Evolutionary conservation across 768 basidiomycete species (phyloP).

Genomic region (Boletellus emodensis): DNA sequence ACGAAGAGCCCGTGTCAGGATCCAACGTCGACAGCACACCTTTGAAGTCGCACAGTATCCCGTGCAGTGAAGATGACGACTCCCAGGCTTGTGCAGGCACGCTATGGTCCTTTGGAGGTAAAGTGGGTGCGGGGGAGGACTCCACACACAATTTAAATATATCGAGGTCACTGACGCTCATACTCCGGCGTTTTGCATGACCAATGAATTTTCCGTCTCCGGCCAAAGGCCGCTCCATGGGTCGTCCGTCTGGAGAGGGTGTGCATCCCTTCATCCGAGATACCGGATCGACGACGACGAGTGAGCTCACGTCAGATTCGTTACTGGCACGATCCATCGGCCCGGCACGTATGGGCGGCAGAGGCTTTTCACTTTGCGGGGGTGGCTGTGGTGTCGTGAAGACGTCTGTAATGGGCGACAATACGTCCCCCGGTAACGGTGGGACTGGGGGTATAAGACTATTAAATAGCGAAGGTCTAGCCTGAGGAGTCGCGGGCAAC

Average conservation of each 20-base stretch:
- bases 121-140: slow-evolving; percentile 35
- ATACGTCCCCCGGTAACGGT: slow-evolving; percentile 44
- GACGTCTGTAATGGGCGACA: slow-evolving; percentile 50
- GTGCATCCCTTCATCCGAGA: slow-evolving; percentile 36
- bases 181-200: slow-evolving; percentile 57
- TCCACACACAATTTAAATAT: slow-evolving; percentile 41
- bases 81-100: slow-evolving; percentile 37
- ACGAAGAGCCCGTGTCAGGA: slow-evolving; percentile 43
- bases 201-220: slow-evolving; percentile 28
- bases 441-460: slow-evolving; percentile 40
- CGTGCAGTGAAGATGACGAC: slow-evolving; percentile 44
- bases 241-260: slow-evolving; percentile 29
- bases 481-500: slow-evolving; percentile 22
- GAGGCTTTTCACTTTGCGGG: slow-evolving; percentile 50
- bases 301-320: slow-evolving; percentile 50
- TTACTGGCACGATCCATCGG: slow-evolving; percentile 34
- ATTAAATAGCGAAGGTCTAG: slow-evolving; percentile 32
- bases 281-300: slow-evolving; percentile 53
- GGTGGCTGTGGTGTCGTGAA: slow-evolving; percentile 37
- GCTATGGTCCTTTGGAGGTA: slow-evolving; percentile 30
- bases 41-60: slow-evolving; percentile 69
- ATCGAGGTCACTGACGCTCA: slow-evolving; percentile 69
- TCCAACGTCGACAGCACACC: slow-evolving; percentile 69
- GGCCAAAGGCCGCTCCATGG: slow-evolving; percentile 19
- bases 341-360: slow-evolving; percentile 52